Conservation (phyloP, 208 protist species). For the Leishmania mexicana region DNA sequence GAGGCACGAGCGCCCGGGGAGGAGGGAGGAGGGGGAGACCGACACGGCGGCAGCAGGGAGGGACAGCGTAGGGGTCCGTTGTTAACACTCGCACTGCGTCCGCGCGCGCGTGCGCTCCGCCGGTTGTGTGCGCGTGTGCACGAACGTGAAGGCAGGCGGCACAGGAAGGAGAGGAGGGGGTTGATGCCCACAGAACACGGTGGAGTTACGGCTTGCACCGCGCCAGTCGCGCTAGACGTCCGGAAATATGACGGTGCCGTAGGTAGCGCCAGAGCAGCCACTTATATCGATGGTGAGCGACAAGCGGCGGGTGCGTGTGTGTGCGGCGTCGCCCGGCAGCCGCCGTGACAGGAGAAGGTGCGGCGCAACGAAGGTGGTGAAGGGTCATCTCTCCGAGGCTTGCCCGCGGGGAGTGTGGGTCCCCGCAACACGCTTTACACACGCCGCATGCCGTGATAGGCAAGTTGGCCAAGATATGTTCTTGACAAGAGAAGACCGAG, state of each 20-base stretch:
- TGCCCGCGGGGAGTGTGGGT: neutral
- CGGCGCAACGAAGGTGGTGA: neutral
- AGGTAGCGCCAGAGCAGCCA: neutral
- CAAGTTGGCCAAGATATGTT: neutral
- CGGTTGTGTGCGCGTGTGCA: no score
- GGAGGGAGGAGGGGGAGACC: neutral
- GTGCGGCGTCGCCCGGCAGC: neutral
- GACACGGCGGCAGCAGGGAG: neutral
- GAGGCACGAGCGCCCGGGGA: neutral
- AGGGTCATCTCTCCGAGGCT: neutral
- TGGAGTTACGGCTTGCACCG: neutral
- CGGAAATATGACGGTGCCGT: neutral
- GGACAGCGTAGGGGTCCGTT: neutral
- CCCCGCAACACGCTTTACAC: neutral
- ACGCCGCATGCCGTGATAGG: neutral
- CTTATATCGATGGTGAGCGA: neutral
- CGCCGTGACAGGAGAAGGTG: neutral
- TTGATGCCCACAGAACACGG: neutral
- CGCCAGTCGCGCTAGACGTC: neutral
- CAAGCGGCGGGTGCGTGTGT: neutral
- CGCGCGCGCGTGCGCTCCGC: neutral
- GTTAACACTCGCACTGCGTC: neutral
- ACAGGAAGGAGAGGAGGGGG: neutral
- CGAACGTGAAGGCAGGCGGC: neutral
- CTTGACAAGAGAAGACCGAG: neutral